These are phyloP conservation scores for Rutstroemia sp. DNA, from an alignment of 2,329 filamentous ascomycete genomes.

Conservation along the genomic window DNA sequence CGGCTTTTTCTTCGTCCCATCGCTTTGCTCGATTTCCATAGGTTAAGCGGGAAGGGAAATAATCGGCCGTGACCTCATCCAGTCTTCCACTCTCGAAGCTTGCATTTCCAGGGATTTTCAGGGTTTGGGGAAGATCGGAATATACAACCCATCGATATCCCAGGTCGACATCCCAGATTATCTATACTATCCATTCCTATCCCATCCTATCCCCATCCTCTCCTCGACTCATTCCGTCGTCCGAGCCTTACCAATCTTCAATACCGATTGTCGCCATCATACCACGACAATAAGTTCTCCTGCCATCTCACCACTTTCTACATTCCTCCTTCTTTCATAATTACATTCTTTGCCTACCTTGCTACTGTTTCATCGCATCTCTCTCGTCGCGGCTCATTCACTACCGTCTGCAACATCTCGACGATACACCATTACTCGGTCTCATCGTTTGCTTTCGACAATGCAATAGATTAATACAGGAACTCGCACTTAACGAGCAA, in stretches of 20 bases:
- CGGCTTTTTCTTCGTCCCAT: not conserved
- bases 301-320: not conserved
- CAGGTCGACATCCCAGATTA: not conserved
- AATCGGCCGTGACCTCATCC: slow-evolving; percentile 6
- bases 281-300: not conserved
- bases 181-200: not conserved
- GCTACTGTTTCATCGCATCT: not conserved
- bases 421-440: not conserved
- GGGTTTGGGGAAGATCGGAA: not conserved
- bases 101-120: not conserved
- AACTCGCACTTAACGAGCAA: slow-evolving; percentile 8
- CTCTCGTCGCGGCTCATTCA: not conserved
- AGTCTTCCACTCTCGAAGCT: not conserved
- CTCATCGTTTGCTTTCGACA: slow-evolving; percentile 1
- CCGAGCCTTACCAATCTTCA: too few species aligned
- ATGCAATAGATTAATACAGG: slow-evolving; percentile 8
- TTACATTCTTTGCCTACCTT: not conserved
- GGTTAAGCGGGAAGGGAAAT: not conserved
- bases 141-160: not conserved
- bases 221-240: not conserved
- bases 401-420: not conserved
- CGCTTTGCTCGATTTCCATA: not conserved
- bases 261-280: too few species aligned
- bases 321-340: not conserved
- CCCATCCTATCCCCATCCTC: not conserved